phyloP scores from a whole-genome alignment of 2,329 filamentous ascomycete species.

The Stachybotrys chlorohalonatus region DNA sequence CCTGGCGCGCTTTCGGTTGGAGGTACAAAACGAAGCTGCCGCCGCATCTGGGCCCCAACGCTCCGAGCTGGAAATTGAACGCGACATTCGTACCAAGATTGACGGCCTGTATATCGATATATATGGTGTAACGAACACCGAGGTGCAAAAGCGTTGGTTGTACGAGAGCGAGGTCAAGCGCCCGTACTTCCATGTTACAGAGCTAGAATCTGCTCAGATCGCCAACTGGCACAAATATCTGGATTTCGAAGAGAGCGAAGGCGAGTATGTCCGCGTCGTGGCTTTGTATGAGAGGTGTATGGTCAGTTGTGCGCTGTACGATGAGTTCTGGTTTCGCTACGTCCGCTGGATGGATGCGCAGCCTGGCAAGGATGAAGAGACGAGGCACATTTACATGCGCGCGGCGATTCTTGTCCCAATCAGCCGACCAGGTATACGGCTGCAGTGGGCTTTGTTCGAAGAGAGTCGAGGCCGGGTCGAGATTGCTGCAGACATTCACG shows the following conservation, averaged over 20 bases:
- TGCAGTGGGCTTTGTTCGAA: slow-evolving; percentile 93
- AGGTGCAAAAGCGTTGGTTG: slow-evolving; percentile 88
- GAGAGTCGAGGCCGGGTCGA: slow-evolving; percentile 71
- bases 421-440: slow-evolving; percentile 69
- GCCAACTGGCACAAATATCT: slow-evolving; percentile 93
- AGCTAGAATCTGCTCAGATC: slow-evolving; percentile 77
- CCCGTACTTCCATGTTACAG: slow-evolving; percentile 93
- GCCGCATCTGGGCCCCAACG: slow-evolving; percentile 44
- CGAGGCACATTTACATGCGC: slow-evolving; percentile 83
- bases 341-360: slow-evolving; percentile 86
- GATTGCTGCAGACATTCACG: slow-evolving; percentile 76
- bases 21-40: slow-evolving; percentile 58
- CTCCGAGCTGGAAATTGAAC: slow-evolving; percentile 71
- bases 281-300: slow-evolving; percentile 92
- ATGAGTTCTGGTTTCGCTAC: slow-evolving; percentile 98
- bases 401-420: slow-evolving; percentile 83
- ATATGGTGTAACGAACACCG: slow-evolving; percentile 73
- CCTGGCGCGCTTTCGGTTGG: slow-evolving; percentile 58
- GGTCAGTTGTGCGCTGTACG: slow-evolving; percentile 87
- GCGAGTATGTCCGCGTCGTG: slow-evolving; percentile 62
- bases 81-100: slow-evolving; percentile 70
- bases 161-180: slow-evolving; percentile 93
- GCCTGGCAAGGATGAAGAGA: slow-evolving; percentile 74
- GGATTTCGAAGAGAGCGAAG: slow-evolving; percentile 87
- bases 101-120: slow-evolving; percentile 73